These are phyloP conservation scores for Porodaedalea pini DNA, from an alignment of 1,284 basidiomycete species.

Conservation along the genomic window DNA sequence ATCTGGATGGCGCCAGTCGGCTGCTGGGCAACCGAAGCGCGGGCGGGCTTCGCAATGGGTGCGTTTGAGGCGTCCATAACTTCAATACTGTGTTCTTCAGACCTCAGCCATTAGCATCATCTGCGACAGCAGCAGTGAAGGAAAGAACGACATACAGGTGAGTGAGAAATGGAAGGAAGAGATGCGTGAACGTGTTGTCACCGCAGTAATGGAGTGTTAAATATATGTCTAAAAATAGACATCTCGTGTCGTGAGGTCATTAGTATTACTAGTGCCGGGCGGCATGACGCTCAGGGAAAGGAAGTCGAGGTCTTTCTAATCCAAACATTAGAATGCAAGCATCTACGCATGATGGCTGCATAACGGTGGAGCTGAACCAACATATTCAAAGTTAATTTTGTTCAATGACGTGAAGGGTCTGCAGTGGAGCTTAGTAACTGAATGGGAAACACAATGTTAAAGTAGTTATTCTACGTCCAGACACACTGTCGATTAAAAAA, in stretches of 20 bases:
- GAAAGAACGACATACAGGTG: not conserved
- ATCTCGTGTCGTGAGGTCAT: not conserved
- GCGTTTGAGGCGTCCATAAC: slow-evolving; percentile 12
- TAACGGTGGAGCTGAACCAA: no score
- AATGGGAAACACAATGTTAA: no score
- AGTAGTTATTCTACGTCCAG: no score
- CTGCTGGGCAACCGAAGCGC: slow-evolving; percentile 16
- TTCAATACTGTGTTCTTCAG: not conserved
- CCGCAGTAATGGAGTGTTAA: not conserved
- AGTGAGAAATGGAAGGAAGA: not conserved
- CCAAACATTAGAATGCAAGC: no score
- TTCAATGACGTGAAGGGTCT: no score
- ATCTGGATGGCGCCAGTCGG: slow-evolving; percentile 15
- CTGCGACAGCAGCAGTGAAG: not conserved
- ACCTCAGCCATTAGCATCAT: not conserved
- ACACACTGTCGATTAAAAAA: no score
- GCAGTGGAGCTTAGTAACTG: no score
- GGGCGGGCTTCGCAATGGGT: slow-evolving; percentile 13
- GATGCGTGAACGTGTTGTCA: not conserved
- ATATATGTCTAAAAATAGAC: not conserved
- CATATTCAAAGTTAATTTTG: no score
- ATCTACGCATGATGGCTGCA: no score
- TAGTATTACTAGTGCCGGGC: not conserved
- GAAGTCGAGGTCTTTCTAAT: no score
- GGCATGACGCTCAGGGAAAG: no score